A percentile compares a stretch with the other conserved stretches of the same genome.
phyloP scores from a whole-genome alignment of 2,329 filamentous ascomycete genomes.

The Harringtonia aguacate region DNA sequence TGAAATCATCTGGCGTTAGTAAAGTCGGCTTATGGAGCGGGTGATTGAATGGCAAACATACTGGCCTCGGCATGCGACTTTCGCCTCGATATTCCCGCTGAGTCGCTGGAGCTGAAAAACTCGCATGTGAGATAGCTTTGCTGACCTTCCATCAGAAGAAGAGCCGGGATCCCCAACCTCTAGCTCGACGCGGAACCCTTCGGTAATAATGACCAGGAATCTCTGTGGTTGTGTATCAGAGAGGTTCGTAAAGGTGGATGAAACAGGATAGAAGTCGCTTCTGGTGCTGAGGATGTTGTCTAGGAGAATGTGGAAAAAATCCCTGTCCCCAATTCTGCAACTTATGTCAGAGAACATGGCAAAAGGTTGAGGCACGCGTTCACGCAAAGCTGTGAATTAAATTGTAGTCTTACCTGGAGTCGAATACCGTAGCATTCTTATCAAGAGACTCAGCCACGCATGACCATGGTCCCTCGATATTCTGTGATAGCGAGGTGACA shows the following conservation, averaged over 20 bases:
- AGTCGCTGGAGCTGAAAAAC: conserved; percentile 6
- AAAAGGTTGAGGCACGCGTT: no score
- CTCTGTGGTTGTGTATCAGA: conserved; percentile 7
- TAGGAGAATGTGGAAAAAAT: conserved; percentile 2
- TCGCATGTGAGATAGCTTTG: conserved; percentile 3
- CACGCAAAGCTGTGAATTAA: no score
- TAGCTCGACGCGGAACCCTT: conserved; percentile 12
- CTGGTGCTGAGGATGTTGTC: background rate
- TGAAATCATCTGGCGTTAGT: conserved; percentile 13
- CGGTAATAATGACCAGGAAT: conserved; percentile 11
- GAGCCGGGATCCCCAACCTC: conserved; percentile 6
- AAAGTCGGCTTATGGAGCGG: background rate
- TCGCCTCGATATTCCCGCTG: conserved; percentile 11
- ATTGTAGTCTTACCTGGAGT: no score
- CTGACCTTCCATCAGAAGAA: background rate
- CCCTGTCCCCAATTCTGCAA: conserved; percentile 7
- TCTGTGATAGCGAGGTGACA: no score
- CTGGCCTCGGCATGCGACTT: conserved; percentile 22
- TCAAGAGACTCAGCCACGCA: no score
- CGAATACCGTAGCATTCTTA: no score
- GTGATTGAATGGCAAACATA: conserved; percentile 11
- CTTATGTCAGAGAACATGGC: no score
- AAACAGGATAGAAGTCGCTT: conserved; percentile 7
- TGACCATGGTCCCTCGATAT: no score
- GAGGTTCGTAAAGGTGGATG: conserved; percentile 1